Base-by-base conservation (phyloP, 768 basidiomycete species). In the Trametes cingulata region DNA sequence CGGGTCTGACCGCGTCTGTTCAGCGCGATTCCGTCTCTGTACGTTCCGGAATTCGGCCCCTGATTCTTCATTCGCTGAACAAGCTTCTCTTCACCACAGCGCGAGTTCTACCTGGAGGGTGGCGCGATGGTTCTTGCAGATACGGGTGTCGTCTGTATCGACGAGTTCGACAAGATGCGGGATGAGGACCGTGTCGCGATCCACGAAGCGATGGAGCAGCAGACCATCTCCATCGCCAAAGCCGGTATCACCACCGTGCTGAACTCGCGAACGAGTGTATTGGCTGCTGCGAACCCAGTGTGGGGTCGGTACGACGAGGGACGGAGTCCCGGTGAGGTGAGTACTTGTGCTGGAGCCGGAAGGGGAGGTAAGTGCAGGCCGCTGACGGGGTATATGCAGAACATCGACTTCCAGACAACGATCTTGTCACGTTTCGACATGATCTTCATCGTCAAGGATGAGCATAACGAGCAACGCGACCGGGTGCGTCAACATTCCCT, bases 101-200 rank as follows among this genome's bases (percentile, higher is more conserved):
- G 97, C 45, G 97, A 99, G 73, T 98, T 99, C 75, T 98, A 97
- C 75, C 83, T 99, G 6, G 97, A 99, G 79, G 97, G 97, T 8
- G 97, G 97, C 22, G 97, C 97, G 1, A 98, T 99, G 97, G 97
- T 99, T 6, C 85, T 98, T 37, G 97, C 97, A 1, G 97, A 99
- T 71, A 92, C 92, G 13, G 97, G 97, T 27, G 95, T 99, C 14
- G 97, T 98, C 39, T 98, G 97, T 70, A 99, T 99, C 69, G 97
- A 99, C 68, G 97, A 99, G 73, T 99, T 99, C 68, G 97, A 99
- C 77, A 99, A 99, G 79, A 99, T 99, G 97, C 82, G 96, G 39
- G 97, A 99, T 66, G 96, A 98, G 74, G 97, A 99, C 72, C 87
- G 97, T 56, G 97, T 98, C 5, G 97, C 97, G 0, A 98, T 98